These are phyloP conservation scores for Lactarius deliciosus DNA, from an alignment of 768 basidiomycete genomes.

Conservation along the genomic window DNA sequence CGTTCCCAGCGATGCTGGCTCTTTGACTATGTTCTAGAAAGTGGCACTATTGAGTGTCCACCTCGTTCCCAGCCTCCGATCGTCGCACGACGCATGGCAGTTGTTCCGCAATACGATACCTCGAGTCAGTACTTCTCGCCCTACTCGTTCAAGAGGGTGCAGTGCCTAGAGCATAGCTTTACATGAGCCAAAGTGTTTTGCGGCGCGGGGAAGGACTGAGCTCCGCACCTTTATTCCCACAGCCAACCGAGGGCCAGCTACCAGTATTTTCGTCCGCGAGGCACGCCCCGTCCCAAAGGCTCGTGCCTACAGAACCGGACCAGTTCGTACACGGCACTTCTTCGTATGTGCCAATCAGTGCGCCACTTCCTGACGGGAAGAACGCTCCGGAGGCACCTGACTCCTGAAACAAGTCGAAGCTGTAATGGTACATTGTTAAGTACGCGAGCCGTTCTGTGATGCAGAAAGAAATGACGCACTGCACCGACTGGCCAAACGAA, in stretches of 20 bases:
- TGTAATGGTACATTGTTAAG: constrained; percentile 29
- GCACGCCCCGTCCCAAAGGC: constrained; percentile 51
- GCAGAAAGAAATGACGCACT: constrained; percentile 40
- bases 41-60: not conserved
- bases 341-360: constrained; percentile 51
- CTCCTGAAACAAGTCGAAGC: constrained; percentile 62
- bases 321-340: constrained; percentile 60
- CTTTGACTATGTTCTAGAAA: not conserved
- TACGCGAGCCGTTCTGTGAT: not conserved
- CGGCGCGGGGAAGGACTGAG: not conserved
- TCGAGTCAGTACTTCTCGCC: not conserved
- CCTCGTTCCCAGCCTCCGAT: not conserved
- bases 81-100: not conserved
- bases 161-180: not conserved
- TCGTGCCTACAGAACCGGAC: constrained; percentile 50
- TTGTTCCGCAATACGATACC: not conserved
- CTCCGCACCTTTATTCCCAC: constrained; percentile 52
- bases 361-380: constrained; percentile 56
- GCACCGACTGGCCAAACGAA: constrained; percentile 46
- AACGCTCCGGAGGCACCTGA: constrained; percentile 52
- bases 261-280: constrained; percentile 47
- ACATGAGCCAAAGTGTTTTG: not conserved
- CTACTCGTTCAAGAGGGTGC: constrained; percentile 6
- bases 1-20: not conserved
- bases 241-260: constrained; percentile 53